phyloP scores from a whole-genome alignment of 306 rosid genomes.

The Malus sylvestris region DNA sequence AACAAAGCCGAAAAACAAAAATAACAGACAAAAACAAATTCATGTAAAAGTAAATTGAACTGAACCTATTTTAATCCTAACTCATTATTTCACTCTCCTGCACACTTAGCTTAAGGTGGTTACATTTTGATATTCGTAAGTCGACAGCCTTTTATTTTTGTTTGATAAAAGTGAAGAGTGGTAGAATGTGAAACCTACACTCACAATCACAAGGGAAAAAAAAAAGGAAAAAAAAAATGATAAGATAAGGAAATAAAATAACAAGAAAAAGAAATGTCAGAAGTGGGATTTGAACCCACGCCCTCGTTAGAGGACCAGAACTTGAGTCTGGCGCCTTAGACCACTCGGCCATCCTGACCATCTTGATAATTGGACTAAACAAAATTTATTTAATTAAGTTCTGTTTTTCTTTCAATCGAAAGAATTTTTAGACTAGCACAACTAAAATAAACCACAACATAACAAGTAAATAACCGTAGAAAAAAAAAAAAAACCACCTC shows the following conservation, averaged over 20 bases:
- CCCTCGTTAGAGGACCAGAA: conserved; percentile 33
- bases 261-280: background rate
- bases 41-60: no score
- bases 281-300: conserved; percentile 28
- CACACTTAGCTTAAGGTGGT: no score
- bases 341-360: conserved; percentile 43
- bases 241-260: no score
- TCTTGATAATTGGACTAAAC: background rate
- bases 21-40: no score
- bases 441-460: no score
- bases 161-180: background rate
- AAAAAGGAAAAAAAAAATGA: background rate
- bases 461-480: no score
- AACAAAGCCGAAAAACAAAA: no score
- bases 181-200: background rate
- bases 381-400: background rate
- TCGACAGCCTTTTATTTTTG: background rate
- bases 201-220: background rate
- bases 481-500: no score
- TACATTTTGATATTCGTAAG: background rate
- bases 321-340: conserved; percentile 43
- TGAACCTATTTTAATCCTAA: no score
- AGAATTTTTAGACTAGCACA: no score
- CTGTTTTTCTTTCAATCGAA: no score
- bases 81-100: no score